These are phyloP conservation scores for Mycena crocata DNA, from an alignment of 768 basidiomycete genomes.

Conservation along the genomic window DNA sequence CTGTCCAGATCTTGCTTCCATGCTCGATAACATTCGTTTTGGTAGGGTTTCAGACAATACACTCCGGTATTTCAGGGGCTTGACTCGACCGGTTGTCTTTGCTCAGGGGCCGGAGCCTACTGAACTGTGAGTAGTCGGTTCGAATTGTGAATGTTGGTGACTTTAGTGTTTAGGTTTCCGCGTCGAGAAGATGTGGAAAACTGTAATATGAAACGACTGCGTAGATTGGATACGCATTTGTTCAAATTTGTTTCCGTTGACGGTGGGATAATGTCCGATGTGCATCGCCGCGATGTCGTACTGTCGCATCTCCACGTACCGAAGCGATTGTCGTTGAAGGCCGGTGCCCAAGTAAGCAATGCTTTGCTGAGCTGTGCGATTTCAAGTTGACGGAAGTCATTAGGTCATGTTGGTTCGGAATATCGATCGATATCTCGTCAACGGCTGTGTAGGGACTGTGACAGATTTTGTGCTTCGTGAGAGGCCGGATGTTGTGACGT, in stretches of 20 bases:
- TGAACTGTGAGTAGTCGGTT: slow-evolving; percentile 81
- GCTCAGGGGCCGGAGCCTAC: slow-evolving; percentile 88
- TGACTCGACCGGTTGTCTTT: slow-evolving; percentile 77
- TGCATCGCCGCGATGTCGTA: slow-evolving; percentile 74
- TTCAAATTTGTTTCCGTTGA: slow-evolving; percentile 70
- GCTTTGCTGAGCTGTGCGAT: neutral
- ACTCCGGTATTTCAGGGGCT: slow-evolving; percentile 71
- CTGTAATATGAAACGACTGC: slow-evolving; percentile 81
- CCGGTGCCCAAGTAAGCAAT: slow-evolving; percentile 77
- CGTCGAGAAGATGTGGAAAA: slow-evolving; percentile 90
- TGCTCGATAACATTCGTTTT: slow-evolving; percentile 98
- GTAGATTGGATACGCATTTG: slow-evolving; percentile 63
- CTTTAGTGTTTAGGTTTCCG: slow-evolving; percentile 73
- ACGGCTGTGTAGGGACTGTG: slow-evolving; percentile 92
- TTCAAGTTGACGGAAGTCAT: slow-evolving; percentile 37
- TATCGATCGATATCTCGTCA: slow-evolving; percentile 88
- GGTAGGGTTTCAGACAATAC: slow-evolving; percentile 74
- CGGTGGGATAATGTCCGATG: slow-evolving; percentile 66
- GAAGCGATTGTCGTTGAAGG: slow-evolving; percentile 69
- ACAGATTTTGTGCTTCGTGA: slow-evolving; percentile 61
- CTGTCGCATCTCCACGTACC: slow-evolving; percentile 94
- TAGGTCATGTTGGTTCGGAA: slow-evolving; percentile 97
- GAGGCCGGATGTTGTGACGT: neutral
- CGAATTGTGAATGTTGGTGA: neutral
- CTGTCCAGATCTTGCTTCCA: slow-evolving; percentile 83